Conservation (phyloP, 805 yeast genomes). For the Saturnispora saitoi region DNA sequence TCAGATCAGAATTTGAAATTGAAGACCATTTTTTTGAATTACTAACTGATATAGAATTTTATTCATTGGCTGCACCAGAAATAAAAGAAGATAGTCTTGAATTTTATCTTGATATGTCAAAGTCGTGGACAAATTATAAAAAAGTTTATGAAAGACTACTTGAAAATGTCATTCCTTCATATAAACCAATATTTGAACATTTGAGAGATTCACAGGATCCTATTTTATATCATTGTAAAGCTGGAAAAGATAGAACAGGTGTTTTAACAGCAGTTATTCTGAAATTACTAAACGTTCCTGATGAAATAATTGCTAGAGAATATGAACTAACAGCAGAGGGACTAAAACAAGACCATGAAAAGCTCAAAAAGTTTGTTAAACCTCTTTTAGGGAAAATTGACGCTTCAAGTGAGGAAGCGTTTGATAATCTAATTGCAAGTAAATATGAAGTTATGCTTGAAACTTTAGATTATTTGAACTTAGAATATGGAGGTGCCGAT, state of each 20-base stretch:
- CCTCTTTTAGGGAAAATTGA: conserved; percentile 23
- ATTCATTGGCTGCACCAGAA: not conserved
- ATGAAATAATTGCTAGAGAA: conserved; percentile 58
- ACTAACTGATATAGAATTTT: not conserved
- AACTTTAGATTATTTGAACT: conserved; percentile 45
- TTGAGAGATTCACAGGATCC: conserved; percentile 48
- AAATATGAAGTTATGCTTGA: conserved; percentile 63
- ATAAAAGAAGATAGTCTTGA: not conserved
- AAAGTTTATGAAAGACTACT: conserved; percentile 55
- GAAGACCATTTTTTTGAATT: conserved; percentile 30
- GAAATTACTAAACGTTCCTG: conserved; percentile 55
- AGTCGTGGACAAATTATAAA: conserved; percentile 55
- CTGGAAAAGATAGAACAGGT: conserved; percentile 86
- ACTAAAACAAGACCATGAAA: conserved; percentile 39
- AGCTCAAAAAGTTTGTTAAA: conserved; percentile 20
- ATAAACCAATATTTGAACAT: conserved; percentile 42
- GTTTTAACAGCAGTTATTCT: conserved; percentile 60
- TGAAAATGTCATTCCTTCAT: conserved; percentile 38
- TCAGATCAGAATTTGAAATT: conserved; percentile 55
- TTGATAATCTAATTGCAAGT: conserved; percentile 52
- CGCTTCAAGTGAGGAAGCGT: conserved; percentile 40
- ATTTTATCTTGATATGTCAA: conserved; percentile 32
- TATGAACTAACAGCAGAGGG: conserved; percentile 71
- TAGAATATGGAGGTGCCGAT: conserved; percentile 46
- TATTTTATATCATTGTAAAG: conserved; percentile 68